A percentile compares a stretch with the other conserved stretches of the same genome.
phyloP scores from a whole-genome alignment of 2,329 filamentous ascomycete genomes.

The Simplicillium sp. region DNA sequence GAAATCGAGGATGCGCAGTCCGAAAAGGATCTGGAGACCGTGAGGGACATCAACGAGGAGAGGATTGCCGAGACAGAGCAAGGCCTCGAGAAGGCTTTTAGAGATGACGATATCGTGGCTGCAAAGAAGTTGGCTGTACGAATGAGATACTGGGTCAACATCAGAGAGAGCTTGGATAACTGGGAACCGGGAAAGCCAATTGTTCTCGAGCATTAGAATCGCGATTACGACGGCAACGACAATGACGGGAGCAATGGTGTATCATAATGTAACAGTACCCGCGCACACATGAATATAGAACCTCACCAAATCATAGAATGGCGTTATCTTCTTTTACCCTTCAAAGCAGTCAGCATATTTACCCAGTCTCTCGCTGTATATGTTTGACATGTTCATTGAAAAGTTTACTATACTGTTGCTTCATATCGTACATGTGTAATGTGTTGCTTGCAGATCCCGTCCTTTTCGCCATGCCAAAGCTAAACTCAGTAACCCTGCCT shows the following conservation, averaged over 20 bases:
- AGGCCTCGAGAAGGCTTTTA: slow-evolving; percentile 56
- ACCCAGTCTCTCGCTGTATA: no score
- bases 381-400: no score
- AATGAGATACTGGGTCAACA: slow-evolving; percentile 85
- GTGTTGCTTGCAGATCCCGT: no score
- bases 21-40: slow-evolving; percentile 52
- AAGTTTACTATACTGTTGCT: no score
- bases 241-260: background rate
- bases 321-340: no score
- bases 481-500: no score
- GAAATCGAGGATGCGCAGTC: slow-evolving; percentile 59
- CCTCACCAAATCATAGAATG: background rate
- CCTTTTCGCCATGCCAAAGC: no score
- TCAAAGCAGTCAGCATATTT: no score
- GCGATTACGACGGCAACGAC: no score
- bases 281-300: background rate
- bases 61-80: slow-evolving; percentile 56
- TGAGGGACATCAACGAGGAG: slow-evolving; percentile 58
- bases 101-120: slow-evolving; percentile 49
- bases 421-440: no score
- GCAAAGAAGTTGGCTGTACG: slow-evolving; percentile 66
- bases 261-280: background rate
- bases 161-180: slow-evolving; percentile 66
- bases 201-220: slow-evolving; percentile 37
- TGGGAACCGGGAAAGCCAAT: slow-evolving; percentile 72